Conservation (phyloP, 306 rosid genomes). For the Quercus gilva region DNA sequence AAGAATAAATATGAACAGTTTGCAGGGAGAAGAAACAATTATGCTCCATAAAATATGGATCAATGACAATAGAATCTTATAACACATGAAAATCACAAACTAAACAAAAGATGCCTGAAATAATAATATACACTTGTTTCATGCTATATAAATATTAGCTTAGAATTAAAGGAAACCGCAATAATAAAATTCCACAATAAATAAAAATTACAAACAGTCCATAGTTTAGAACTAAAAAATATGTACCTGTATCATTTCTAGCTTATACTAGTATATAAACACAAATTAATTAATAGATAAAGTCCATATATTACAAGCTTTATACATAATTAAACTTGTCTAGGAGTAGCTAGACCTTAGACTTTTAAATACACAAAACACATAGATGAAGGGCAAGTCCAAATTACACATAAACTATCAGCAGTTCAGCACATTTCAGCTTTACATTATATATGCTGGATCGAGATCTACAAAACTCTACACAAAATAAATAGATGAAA, state of each 20-base stretch:
- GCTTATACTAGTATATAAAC: conserved; percentile 24
- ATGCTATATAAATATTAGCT: not conserved
- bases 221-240: not conserved
- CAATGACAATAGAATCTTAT: not conserved
- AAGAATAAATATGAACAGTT: not conserved
- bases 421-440: too few relatives aligned
- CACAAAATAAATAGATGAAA: too few relatives aligned
- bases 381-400: too few relatives aligned
- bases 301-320: too few relatives aligned
- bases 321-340: too few relatives aligned
- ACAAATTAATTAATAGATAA: too few relatives aligned
- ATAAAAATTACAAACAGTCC: not conserved
- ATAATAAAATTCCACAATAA: not conserved
- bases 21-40: not conserved
- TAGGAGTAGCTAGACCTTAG: too few relatives aligned
- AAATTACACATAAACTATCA: too few relatives aligned
- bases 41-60: not conserved
- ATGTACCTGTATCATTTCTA: conserved; percentile 85
- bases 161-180: not conserved
- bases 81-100: not conserved
- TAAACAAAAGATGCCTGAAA: not conserved
- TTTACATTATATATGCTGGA: too few relatives aligned
- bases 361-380: too few relatives aligned
- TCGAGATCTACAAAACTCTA: too few relatives aligned
- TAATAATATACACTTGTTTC: not conserved